Base-by-base conservation (phyloP, 805 yeast genomes). In the Hanseniaspora hatyaiensis region DNA sequence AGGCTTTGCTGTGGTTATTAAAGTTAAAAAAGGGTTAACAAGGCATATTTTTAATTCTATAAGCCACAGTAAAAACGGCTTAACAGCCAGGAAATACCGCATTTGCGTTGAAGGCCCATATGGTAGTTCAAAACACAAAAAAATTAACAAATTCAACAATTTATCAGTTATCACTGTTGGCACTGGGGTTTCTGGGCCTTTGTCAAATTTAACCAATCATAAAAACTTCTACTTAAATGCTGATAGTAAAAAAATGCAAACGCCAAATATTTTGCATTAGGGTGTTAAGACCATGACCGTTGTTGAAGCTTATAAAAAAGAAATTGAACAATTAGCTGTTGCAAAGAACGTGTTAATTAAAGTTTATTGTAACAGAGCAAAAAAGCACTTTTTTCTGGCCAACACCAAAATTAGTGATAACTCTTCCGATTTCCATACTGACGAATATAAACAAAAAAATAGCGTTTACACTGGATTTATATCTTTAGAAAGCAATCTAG, bases 101-200 rank as follows among this genome's bases (percentile, higher is more conserved):
- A 26, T 45, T 16, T 36, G 42, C 30, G 23, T 45, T 29, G 49
- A 37, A 37, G 49, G 49, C 23, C 49, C 49, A 16, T 45, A 45
- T 37, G 42, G 42, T 24, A 19, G 22, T 12, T 3, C 36, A 6
- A 45, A 37, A 30, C 6, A 28, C 13, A 13, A 11, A n/a, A 20
- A 8, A 2, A 24, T 45, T 15, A 4, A 24, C 6, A 8, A 37
- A 22, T 8, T 12, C 29, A 16, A 45, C 9, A 37, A 30, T 36
- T 15, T 45, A 6, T n/a, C 39, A 6, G 29, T 37, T 6, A 23
- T 29, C n/a, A 29, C 49, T 33, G 34, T 31, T n/a, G 40, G 40
- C 24, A 45, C 41, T 22, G 49, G 42, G 29, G 31, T 45, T 23
- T 31, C 49, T 16, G 49, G 49, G 11, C 47, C 47, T 24, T 29